Base-by-base conservation (phyloP, 2,329 filamentous ascomycete species). In the Phaeosphaeriaceae sp. region DNA sequence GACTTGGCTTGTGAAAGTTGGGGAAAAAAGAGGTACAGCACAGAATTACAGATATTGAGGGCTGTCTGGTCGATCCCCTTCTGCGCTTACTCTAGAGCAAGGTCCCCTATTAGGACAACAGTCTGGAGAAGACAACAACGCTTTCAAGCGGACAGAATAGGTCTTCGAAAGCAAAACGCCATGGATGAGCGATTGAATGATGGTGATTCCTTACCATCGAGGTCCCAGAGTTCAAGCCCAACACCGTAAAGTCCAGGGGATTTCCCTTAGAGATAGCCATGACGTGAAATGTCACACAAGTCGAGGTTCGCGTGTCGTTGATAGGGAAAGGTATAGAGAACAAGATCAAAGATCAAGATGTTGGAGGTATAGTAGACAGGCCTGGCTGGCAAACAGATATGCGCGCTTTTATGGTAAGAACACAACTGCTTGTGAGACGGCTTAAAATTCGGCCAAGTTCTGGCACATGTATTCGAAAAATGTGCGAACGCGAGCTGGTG, bases 201-300 rank as follows among this genome's bases (percentile, higher is more conserved):
- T n/a, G n/a, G n/a, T n/a, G n/a, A n/a, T n/a, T n/a, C n/a, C 45
- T 19, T 36, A 50, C 53, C 63, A 86, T 85, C 0, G 79, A 82
- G 1, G 83, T 85, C n/a, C 83, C 83, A 44, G 78, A 81, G 69
- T 85, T 85, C 63, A 86, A 66, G 3, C 85, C 85, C 19, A 86
- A 77, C 20, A 86, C 83, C 0, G 78, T 84, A 27, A 86, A 63
- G 61, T 86, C 81, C 52, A 86, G 68, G 15, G 75, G 63, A 54
- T 73, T 61, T 45, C 22, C 25, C 17, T 48, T 25, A 17, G 20
- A 25, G 15, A 25, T 25, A 25, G 22, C 22, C 45, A 48, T 48
- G 7, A n/a, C 17, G 45, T 15, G 10, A 19, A 21, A 21, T 10
- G 69, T 66, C 51, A 25, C 42, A 25, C 7, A 25, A 6, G 20